Evolutionary conservation across 139 green algal species (phyloP).

Genomic region (Tetradesmus lagerheimii): DNA sequence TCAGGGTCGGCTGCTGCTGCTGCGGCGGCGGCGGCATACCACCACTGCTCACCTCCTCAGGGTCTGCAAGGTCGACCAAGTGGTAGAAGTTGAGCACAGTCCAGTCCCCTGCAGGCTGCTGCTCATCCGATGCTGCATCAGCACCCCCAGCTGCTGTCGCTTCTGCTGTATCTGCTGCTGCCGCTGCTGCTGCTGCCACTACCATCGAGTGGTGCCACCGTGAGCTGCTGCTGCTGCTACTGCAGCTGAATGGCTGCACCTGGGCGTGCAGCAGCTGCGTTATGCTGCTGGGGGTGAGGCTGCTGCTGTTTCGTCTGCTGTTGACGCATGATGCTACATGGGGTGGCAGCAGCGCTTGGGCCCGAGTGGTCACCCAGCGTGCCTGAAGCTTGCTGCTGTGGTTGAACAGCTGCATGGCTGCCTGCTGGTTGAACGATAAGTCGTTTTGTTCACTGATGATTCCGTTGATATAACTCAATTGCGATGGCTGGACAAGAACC

Average conservation of each 20-base stretch:
- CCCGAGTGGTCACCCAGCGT: not conserved
- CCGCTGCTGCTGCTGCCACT: slow-evolving; percentile 19
- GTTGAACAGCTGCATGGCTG: not conserved
- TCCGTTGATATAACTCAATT: too few species aligned
- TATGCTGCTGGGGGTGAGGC: not conserved
- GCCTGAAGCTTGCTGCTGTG: not conserved
- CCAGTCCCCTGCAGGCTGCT: slow-evolving; percentile 52
- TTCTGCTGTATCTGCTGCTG: not conserved
- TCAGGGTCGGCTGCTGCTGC: slow-evolving; percentile 57
- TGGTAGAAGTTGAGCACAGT: slow-evolving; percentile 97
- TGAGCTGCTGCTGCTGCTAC: not conserved
- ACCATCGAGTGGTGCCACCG: not conserved
- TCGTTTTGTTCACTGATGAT: not conserved
- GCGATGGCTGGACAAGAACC: not conserved
- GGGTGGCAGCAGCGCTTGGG: not conserved
- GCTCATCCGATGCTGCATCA: not conserved
- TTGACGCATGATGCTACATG: not conserved
- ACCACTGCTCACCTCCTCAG: slow-evolving; percentile 65
- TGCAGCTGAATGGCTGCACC: not conserved
- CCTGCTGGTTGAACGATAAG: not conserved
- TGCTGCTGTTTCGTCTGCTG: not conserved
- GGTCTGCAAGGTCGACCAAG: slow-evolving; percentile 81
- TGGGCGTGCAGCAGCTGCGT: not conserved
- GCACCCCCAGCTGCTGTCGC: slow-evolving; percentile 3
- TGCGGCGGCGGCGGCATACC: not conserved